phyloP scores from a whole-genome alignment of 805 yeast species.

The Metschnikowia continentalis region DNA sequence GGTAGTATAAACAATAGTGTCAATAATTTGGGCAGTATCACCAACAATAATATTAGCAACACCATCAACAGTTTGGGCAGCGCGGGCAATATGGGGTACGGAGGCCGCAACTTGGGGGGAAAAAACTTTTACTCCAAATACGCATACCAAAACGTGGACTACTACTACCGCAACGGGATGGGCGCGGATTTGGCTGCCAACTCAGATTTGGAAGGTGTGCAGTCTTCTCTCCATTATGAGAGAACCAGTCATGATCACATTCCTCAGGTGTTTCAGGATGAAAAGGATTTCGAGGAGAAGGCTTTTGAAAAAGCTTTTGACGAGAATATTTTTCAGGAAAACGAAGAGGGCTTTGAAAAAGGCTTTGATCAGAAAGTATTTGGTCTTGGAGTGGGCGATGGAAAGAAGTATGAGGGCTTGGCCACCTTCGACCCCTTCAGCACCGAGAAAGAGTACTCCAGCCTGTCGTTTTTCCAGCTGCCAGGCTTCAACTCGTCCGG shows the following conservation, averaged over 20 bases:
- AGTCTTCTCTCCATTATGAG: background rate
- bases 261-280: slow-evolving; percentile 17
- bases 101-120: background rate
- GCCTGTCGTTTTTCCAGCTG: slow-evolving; percentile 12
- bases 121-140: background rate
- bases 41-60: background rate
- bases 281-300: background rate
- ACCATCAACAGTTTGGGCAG: background rate
- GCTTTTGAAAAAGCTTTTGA: background rate
- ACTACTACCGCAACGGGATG: background rate
- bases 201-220: background rate
- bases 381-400: slow-evolving; percentile 2
- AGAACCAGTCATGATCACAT: slow-evolving; percentile 6
- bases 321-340: background rate
- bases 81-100: background rate
- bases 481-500: slow-evolving; percentile 16
- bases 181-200: background rate
- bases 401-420: slow-evolving; percentile 8
- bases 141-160: background rate
- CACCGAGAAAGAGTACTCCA: slow-evolving; percentile 5
- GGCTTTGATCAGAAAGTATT: background rate
- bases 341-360: background rate
- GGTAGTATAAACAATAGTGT: background rate
- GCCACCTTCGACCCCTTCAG: slow-evolving; percentile 28
- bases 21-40: background rate